A percentile compares a stretch with the other conserved stretches of the same genome.
phyloP scores from a whole-genome alignment of 75 land plant species.

The Cryptomeria japonica region DNA sequence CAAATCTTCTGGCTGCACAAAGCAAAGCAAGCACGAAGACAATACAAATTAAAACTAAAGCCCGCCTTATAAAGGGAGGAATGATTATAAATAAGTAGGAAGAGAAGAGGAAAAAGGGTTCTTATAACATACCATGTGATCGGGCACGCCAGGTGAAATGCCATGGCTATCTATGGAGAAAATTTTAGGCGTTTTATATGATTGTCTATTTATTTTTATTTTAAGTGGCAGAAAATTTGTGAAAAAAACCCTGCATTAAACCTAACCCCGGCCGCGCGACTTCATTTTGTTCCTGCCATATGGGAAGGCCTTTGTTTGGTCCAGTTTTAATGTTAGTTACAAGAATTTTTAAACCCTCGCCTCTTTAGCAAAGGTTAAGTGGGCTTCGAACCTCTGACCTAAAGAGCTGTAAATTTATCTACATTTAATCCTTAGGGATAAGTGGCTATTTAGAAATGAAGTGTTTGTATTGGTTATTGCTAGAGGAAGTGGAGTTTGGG shows the following conservation, averaged over 20 bases:
- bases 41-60: conserved; percentile 2
- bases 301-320: conserved; percentile 1
- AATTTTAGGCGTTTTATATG: background rate
- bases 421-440: background rate
- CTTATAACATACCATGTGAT: conserved; percentile 72
- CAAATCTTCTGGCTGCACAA: conserved; percentile 76
- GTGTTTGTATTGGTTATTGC: too few relatives aligned
- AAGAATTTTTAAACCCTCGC: background rate
- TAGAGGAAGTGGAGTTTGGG: too few relatives aligned
- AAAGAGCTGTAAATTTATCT: background rate
- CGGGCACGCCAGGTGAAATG: conserved; percentile 97
- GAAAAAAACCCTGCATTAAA: background rate
- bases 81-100: background rate
- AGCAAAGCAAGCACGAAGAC: background rate
- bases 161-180: conserved; percentile 46
- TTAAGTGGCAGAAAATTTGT: background rate
- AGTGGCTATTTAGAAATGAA: background rate
- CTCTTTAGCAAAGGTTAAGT: background rate
- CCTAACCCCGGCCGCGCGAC: background rate
- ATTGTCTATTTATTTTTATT: background rate
- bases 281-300: background rate
- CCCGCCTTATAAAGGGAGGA: conserved; percentile 4
- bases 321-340: background rate
- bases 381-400: conserved; percentile 2
- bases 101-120: conserved; percentile 9